Evolutionary conservation across 768 basidiomycete species (phyloP).

Genomic region (Tulasnella sp.): DNA sequence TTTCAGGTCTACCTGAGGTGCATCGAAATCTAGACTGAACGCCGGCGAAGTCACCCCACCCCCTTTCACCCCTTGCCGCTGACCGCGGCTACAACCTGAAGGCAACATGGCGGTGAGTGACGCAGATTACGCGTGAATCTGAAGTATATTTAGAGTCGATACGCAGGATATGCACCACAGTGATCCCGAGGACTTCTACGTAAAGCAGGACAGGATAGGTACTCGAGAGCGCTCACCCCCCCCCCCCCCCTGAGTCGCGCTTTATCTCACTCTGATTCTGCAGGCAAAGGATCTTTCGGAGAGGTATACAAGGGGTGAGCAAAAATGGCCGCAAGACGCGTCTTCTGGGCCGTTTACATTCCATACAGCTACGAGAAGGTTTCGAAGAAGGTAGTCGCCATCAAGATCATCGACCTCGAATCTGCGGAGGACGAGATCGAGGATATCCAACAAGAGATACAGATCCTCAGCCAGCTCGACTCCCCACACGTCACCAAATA

Average conservation of each 20-base stretch:
- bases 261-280: background rate
- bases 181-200: conserved; percentile 95
- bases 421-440: conserved; percentile 99
- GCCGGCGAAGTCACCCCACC: too few relatives aligned
- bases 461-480: conserved; percentile 92
- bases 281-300: conserved; percentile 97
- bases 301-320: conserved; percentile 97
- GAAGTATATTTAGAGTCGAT: too few relatives aligned
- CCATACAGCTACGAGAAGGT: conserved; percentile 75
- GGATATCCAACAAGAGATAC: conserved; percentile 98
- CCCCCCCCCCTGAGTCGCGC: background rate
- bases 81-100: too few relatives aligned
- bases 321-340: background rate
- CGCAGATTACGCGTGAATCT: too few relatives aligned
- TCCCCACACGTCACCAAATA: conserved; percentile 96
- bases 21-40: too few relatives aligned
- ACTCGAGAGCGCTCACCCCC: conserved; percentile 19
- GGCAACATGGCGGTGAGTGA: too few relatives aligned
- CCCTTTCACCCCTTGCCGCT: too few relatives aligned
- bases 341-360: background rate
- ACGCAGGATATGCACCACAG: conserved; percentile 14
- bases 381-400: conserved; percentile 93
- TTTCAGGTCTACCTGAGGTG: too few relatives aligned
- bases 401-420: conserved; percentile 99
- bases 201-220: conserved; percentile 97